Base-by-base conservation (phyloP, 2,329 filamentous ascomycete genomes). In the Ophiostoma sp. region DNA sequence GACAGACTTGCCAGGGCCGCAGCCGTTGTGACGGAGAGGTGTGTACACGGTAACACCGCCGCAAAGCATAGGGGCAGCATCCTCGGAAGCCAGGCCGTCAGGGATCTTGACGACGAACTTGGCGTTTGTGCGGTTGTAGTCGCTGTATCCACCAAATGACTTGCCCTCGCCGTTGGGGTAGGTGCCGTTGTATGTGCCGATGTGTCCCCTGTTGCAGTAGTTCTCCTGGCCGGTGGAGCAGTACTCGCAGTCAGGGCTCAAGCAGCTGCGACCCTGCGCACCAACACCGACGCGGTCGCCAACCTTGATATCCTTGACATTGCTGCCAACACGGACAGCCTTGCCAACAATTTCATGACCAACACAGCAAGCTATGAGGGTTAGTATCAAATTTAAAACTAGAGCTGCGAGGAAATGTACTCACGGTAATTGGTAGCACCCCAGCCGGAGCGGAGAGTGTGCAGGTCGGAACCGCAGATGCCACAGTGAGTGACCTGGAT, bases 321-420 rank as follows among this genome's bases (percentile, higher is more conserved):
- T 76, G 33, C 79, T 79, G 44, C 86, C 87, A 48, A 88, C 80
- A 36, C 84, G 83, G 33, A 85, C 82, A 8, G 83, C 85, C 10
- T 79, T 83, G 64, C 88, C 88, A 72, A 90, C 83, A 64, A 90
- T 89, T 75, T 90, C 88, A 77, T 90, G 88, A 69, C 87, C 88
- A 33, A 88, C 85, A 62, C 85, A 85, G 75, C 82, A 83, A n/a
- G 83, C 81, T 78, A 35, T 15, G 6, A 31, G 6, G 17, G n/a
- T 35, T 13, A 33, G 65, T 17, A 33, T 41, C 17, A 31, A 8
- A 44, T 44, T 5, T 44, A 15, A 17, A 17, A 3, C 17, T 17
- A 5, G 17, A 17, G 41, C 41, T 17, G 13, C 41, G 5, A 44
- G 17, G 20, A 31, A 31, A 36, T 23, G 35, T 31, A 72, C 71